phyloP scores from a whole-genome alignment of 805 yeast species.

The Lipomyces sp. region DNA sequence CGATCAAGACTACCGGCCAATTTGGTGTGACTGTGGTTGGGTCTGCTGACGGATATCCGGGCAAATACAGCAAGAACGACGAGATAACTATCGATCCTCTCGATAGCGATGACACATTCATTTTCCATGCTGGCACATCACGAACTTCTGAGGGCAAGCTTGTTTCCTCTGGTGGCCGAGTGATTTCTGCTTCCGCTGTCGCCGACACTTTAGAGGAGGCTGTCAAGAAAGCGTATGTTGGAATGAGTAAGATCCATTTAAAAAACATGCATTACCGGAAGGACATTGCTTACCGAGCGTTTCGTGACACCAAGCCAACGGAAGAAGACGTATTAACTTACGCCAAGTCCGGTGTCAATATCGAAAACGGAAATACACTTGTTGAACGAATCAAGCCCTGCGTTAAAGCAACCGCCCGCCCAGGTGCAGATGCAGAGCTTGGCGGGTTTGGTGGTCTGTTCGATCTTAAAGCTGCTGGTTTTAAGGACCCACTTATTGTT shows the following conservation, averaged over 20 bases:
- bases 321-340: conserved; percentile 66
- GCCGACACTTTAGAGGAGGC: conserved; percentile 77
- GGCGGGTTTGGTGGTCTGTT: conserved; percentile 99
- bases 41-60: conserved; percentile 98
- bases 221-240: conserved; percentile 82
- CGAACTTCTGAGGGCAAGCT: conserved; percentile 57
- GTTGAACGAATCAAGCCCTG: conserved; percentile 88
- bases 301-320: conserved; percentile 55
- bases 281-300: conserved; percentile 94
- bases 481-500: conserved; percentile 73
- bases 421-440: conserved; percentile 96
- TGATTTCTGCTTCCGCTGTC: conserved; percentile 89
- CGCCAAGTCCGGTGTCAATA: conserved; percentile 96
- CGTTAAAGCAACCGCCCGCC: conserved; percentile 89
- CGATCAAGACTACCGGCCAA: conserved; percentile 55
- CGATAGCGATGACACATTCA: conserved; percentile 58
- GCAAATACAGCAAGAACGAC: conserved; percentile 82
- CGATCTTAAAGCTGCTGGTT: conserved; percentile 88
- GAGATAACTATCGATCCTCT: conserved; percentile 62
- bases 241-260: conserved; percentile 77
- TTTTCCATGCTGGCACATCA: conserved; percentile 96
- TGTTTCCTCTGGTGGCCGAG: conserved; percentile 94
- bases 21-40: conserved; percentile 91
- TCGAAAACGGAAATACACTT: conserved; percentile 88
- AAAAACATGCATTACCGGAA: conserved; percentile 78